A percentile compares a stretch with the other conserved stretches of the same genome.
phyloP scores from a whole-genome alignment of 306 rosid species.

The Mimosa pudica region DNA sequence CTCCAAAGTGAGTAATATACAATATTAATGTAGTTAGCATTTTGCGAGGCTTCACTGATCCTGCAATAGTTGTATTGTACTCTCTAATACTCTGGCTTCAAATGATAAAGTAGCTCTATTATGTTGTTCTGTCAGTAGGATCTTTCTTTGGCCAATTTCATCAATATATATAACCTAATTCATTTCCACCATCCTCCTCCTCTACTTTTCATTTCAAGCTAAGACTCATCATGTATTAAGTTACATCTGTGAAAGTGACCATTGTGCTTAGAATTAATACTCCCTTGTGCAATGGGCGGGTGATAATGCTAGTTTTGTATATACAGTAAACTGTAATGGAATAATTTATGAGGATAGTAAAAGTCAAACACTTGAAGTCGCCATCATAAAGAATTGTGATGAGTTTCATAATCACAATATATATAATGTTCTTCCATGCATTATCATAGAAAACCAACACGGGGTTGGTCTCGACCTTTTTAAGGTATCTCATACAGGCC shows the following conservation, averaged over 20 bases:
- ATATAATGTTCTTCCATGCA: neutral
- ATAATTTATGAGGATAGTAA: neutral
- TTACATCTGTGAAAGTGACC: no score
- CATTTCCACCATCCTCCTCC: no score
- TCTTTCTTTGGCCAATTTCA: neutral
- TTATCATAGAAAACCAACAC: neutral
- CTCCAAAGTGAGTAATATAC: neutral
- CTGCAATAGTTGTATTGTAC: neutral
- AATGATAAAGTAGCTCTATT: neutral
- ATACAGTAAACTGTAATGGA: neutral
- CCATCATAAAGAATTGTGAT: neutral
- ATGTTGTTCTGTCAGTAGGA: neutral
- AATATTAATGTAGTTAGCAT: neutral
- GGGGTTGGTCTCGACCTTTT: no score
- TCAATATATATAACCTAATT: no score
- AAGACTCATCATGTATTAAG: no score
- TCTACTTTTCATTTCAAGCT: no score
- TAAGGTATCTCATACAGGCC: no score
- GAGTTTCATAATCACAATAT: neutral
- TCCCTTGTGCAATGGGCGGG: no score
- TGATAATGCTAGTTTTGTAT: neutral
- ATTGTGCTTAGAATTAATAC: no score
- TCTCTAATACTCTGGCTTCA: neutral
- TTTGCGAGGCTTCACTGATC: neutral
- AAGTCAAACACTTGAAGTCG: neutral